Conservation (phyloP, 805 yeast genomes). For the Wickerhamomyces queroliae region DNA sequence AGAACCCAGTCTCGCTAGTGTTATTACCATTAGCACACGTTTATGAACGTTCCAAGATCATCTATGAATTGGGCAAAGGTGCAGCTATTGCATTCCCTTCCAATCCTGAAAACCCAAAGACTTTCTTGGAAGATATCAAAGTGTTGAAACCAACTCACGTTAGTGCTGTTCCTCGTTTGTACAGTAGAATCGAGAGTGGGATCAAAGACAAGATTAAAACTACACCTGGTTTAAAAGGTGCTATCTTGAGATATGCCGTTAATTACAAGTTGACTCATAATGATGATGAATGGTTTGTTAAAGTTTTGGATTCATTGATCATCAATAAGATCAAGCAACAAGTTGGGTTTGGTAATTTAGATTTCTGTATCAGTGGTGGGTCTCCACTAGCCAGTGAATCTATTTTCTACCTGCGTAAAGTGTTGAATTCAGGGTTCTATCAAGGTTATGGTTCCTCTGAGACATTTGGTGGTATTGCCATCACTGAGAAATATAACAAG, state of each 20-base stretch:
- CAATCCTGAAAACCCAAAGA: conserved; percentile 42
- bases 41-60: conserved; percentile 42
- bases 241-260: conserved; percentile 32
- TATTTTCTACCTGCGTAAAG: conserved; percentile 53
- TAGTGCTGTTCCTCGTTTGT: conserved; percentile 59
- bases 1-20: conserved; percentile 26
- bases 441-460: conserved; percentile 82
- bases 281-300: conserved; percentile 28
- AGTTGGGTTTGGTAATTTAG: conserved; percentile 42
- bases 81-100: conserved; percentile 50
- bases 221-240: conserved; percentile 40
- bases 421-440: conserved; percentile 44
- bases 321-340: conserved; percentile 37
- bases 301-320: conserved; percentile 31
- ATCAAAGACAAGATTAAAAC: conserved; percentile 41
- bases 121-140: conserved; percentile 53
- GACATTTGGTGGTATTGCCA: conserved; percentile 56
- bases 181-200: conserved; percentile 56
- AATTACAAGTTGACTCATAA: conserved; percentile 35
- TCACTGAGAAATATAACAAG: conserved; percentile 38
- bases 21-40: conserved; percentile 59
- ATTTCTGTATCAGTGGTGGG: conserved; percentile 46
- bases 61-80: conserved; percentile 40
- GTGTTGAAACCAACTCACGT: conserved; percentile 46
- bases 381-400: conserved; percentile 69